Evolutionary conservation across 306 rosid genomes (phyloP), one percentile per base, ranked within the genome.

Genomic region (Vicia faba): DNA sequence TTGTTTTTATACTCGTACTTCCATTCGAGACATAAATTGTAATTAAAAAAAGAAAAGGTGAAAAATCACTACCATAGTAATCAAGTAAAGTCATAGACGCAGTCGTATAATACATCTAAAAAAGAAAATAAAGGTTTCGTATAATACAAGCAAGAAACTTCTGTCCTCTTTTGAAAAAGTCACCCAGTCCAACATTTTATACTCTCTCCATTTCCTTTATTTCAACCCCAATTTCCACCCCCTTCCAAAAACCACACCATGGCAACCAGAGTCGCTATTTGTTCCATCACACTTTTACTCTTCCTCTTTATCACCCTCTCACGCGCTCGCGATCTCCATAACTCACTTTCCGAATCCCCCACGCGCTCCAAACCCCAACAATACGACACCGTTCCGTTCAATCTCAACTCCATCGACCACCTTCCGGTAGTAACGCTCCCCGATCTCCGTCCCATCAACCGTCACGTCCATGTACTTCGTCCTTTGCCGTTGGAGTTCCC

Each of bases 381-480:
- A 43, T 65, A 61, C 70, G 66, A 69, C 66, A 61, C 80, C 80
- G 72, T 76, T 76, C 35, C 67, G 0, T 36, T 76, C 36, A 20
- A 35, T 44, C 35, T 60, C 40, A 31, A 49, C 49, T 8, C 79
- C 48, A 1, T 29, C 40, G 65, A 75, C 6, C 67, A 70, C 50
- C 61, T 69, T 29, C 80, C 80, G 26, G 57, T 76, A 0, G 57
- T 76, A 0, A 69, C 38, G 2, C 6, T 63, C 61, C 20, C 35
- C 76, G 57, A 9, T 23, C 57, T 76, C 71, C 80, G 67, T 35
- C 71, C 80, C 1, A 41, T 76, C 66, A 45, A 62, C 70, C 76
- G 80, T 38, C 80, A 31, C 75, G 2, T 41, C 70, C 51, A 23
- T 0, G 40, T 13, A 19, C 49, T 1, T 16, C 63, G 26, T 1